Conservation (phyloP, 2,329 filamentous ascomycete species). For the Trichophyton benhamiae region DNA sequence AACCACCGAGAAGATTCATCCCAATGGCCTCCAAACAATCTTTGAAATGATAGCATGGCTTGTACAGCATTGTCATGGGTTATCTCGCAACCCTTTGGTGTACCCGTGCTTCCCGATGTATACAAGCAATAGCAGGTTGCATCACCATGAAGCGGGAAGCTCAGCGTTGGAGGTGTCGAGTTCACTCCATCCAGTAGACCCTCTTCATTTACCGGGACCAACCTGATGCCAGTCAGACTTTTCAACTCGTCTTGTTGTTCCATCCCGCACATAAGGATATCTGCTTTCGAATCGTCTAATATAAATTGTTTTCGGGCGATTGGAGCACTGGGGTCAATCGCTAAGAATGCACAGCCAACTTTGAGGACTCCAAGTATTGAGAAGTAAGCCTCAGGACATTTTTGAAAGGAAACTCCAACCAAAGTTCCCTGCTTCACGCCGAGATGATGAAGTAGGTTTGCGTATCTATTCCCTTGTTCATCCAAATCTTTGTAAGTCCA, state of each 20-base stretch:
- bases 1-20: constrained; percentile 63
- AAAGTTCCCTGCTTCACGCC: constrained; percentile 47
- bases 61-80: constrained; percentile 83
- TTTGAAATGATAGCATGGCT: constrained; percentile 74
- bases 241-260: constrained; percentile 31
- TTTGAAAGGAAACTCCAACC: constrained; percentile 69
- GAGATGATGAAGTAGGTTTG: constrained; percentile 46
- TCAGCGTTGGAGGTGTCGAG: constrained; percentile 23
- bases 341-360: constrained; percentile 67
- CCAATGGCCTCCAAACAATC: constrained; percentile 67
- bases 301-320: constrained; percentile 65
- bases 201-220: constrained; percentile 38
- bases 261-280: constrained; percentile 48
- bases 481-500: constrained; percentile 73
- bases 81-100: constrained; percentile 76
- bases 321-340: constrained; percentile 64
- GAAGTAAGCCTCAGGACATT: constrained; percentile 73
- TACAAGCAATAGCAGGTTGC: constrained; percentile 73
- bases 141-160: constrained; percentile 31
- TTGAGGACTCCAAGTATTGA: constrained; percentile 72
- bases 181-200: constrained; percentile 26
- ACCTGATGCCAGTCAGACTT: constrained; percentile 23
- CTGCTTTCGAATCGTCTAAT: constrained; percentile 56
- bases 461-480: constrained; percentile 57
- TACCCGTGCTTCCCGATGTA: constrained; percentile 76